phyloP scores from a whole-genome alignment of 768 basidiomycete genomes.

The Tremella fuciformis region DNA sequence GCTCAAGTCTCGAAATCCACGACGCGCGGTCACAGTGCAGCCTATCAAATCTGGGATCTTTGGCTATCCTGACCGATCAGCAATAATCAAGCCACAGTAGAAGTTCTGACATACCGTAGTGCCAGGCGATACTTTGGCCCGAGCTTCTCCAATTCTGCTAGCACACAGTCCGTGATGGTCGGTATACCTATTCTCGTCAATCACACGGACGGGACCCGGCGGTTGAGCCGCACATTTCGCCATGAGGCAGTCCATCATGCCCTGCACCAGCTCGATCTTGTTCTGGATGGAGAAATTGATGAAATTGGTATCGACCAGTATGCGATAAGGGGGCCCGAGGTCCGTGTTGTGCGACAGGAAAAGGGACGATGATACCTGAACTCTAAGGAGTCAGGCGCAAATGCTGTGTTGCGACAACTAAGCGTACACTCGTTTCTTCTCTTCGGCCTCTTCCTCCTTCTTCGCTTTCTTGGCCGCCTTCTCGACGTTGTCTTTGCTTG shows the following conservation, averaged over 20 bases:
- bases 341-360: slow-evolving; percentile 82
- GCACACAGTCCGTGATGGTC: slow-evolving; percentile 98
- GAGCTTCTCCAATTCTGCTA: slow-evolving; percentile 96
- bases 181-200: slow-evolving; percentile 70
- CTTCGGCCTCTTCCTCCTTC: slow-evolving; percentile 50
- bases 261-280: slow-evolving; percentile 87
- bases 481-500: slow-evolving; percentile 85
- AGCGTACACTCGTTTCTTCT: slow-evolving; percentile 59
- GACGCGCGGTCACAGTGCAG: slow-evolving; percentile 70
- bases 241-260: slow-evolving; percentile 99
- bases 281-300: slow-evolving; percentile 99
- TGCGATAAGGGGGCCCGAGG: slow-evolving; percentile 92
- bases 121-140: slow-evolving; percentile 94
- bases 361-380: slow-evolving; percentile 42
- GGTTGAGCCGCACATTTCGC: slow-evolving; percentile 73
- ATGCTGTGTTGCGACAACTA: background rate
- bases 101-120: slow-evolving; percentile 64
- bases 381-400: slow-evolving; percentile 17
- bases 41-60: slow-evolving; percentile 94
- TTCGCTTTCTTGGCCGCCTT: slow-evolving; percentile 69
- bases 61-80: slow-evolving; percentile 69
- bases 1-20: background rate
- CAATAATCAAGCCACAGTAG: background rate
- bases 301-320: slow-evolving; percentile 98
- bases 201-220: background rate